phyloP scores from a whole-genome alignment of 2,329 filamentous ascomycete genomes.

The Furcasterigmium sp. region DNA sequence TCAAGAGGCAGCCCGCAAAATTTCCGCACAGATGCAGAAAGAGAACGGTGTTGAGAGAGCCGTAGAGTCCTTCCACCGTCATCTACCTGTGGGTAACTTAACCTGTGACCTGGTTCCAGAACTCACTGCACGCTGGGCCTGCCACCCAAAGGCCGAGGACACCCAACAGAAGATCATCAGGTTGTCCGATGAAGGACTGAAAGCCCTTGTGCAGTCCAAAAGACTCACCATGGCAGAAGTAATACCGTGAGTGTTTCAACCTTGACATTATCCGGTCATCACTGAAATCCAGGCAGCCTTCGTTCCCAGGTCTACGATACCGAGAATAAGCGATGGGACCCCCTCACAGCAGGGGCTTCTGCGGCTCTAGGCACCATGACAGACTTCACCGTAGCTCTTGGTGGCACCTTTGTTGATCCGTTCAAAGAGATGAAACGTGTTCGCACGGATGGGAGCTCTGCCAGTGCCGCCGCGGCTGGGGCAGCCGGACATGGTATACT shows the following conservation, averaged over 20 bases:
- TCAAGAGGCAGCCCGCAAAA: conserved; percentile 19
- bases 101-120: conserved; percentile 32
- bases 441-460: conserved; percentile 5
- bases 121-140: conserved; percentile 45
- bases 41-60: conserved; percentile 22
- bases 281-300: background rate
- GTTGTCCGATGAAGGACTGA: conserved; percentile 2
- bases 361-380: conserved; percentile 6
- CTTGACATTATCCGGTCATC: too few species aligned
- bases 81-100: conserved; percentile 24
- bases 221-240: conserved; percentile 20
- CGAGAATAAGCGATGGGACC: conserved; percentile 24
- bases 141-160: conserved; percentile 20
- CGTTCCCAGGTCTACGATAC: conserved; percentile 13
- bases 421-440: conserved; percentile 10
- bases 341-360: conserved; percentile 6
- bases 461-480: conserved; percentile 6
- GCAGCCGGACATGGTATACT: conserved; percentile 13
- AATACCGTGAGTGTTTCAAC: conserved; percentile 18
- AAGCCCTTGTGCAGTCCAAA: background rate
- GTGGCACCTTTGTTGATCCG: conserved; percentile 9
- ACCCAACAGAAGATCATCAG: conserved; percentile 2
- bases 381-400: conserved; percentile 8
- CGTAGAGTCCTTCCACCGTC: conserved; percentile 31
- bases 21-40: conserved; percentile 25